Percentiles rank a stretch among this genome's conserved stretches.
Conservation (phyloP, 345 rosid species). For the Trapa incisa region DNA sequence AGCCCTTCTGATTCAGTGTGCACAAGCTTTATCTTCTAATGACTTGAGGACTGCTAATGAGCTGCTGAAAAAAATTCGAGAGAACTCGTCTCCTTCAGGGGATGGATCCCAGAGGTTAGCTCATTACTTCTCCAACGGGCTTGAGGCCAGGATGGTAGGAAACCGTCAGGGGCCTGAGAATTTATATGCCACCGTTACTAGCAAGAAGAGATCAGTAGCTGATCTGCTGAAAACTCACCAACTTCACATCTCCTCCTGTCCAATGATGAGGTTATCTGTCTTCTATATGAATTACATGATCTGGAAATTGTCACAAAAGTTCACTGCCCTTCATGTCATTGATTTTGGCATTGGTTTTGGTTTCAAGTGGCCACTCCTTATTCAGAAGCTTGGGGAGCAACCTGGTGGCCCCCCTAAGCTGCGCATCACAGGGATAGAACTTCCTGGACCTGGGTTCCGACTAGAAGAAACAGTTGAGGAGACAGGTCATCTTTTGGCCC, state of each 20-base stretch:
- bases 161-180: constrained; percentile 23
- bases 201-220: constrained; percentile 13
- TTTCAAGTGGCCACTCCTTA: constrained; percentile 27
- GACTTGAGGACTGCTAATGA: constrained; percentile 61
- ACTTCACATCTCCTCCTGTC: constrained; percentile 16
- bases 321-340: constrained; percentile 17
- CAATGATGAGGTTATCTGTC: constrained; percentile 17
- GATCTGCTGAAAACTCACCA: constrained; percentile 24
- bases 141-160: constrained; percentile 60
- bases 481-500: constrained; percentile 19
- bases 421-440: constrained; percentile 27
- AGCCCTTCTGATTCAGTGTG: constrained; percentile 50
- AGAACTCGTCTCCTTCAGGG: constrained; percentile 50
- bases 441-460: constrained; percentile 23
- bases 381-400: constrained; percentile 15
- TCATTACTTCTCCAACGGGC: constrained; percentile 69
- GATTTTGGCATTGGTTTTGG: constrained; percentile 37
- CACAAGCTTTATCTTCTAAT: constrained; percentile 57
- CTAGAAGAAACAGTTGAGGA: constrained; percentile 21
- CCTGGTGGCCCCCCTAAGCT: constrained; percentile 21
- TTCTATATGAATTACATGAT: constrained; percentile 16
- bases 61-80: constrained; percentile 61
- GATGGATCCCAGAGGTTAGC: constrained; percentile 79
- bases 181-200: constrained; percentile 13
- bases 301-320: constrained; percentile 10